Conservation (phyloP, 345 rosid genomes). For the Eucalyptus rudis region DNA sequence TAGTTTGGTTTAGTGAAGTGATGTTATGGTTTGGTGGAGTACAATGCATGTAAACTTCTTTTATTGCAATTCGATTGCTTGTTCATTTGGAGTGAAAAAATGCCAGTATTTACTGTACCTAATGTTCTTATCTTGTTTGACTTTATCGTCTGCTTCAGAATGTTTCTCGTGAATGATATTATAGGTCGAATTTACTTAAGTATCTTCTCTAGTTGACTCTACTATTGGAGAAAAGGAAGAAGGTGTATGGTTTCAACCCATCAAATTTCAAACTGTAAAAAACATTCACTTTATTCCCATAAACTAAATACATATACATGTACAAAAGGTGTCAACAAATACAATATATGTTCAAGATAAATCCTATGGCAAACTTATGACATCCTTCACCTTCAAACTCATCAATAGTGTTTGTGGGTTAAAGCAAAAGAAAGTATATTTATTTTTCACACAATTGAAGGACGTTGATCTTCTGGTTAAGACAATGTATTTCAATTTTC, state of each 20-base stretch:
- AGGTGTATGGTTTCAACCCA: too few relatives aligned
- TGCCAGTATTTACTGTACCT: too few relatives aligned
- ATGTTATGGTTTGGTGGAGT: neutral
- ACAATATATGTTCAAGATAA: neutral
- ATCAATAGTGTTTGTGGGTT: neutral
- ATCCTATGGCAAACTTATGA: neutral
- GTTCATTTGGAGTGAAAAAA: too few relatives aligned
- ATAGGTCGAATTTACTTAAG: too few relatives aligned
- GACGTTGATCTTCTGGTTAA: neutral
- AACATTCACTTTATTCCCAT: neutral
- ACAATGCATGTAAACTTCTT: too few relatives aligned
- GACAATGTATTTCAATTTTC: neutral
- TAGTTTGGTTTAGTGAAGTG: neutral
- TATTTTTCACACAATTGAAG: neutral
- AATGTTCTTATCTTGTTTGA: too few relatives aligned
- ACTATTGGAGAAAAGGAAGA: too few relatives aligned
- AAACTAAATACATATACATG: neutral
- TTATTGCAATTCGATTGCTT: too few relatives aligned
- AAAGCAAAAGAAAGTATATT: neutral
- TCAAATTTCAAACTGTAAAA: too few relatives aligned
- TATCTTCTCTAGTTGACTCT: too few relatives aligned
- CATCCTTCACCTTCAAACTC: neutral
- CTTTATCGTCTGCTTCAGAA: too few relatives aligned
- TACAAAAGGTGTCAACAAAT: fast-evolving
- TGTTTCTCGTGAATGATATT: too few relatives aligned